phyloP scores from a whole-genome alignment of 495 filamentous ascomycete species.

The Neurospora sp. region DNA sequence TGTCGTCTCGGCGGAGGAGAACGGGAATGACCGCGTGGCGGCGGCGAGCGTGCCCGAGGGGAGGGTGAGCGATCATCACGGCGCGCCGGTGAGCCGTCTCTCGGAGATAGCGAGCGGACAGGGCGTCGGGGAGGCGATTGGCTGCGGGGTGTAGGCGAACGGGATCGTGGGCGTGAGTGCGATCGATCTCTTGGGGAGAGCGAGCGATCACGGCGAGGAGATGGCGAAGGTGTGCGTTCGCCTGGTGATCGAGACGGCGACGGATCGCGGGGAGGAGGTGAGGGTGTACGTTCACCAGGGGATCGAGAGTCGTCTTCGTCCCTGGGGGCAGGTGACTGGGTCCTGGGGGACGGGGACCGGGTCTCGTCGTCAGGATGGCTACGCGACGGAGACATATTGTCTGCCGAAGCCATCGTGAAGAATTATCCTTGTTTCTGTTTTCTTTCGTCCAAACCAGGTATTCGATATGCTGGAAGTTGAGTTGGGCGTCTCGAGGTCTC shows the following conservation, averaged over 20 bases:
- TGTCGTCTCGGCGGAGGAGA: conserved; percentile 15
- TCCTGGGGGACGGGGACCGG: conserved; percentile 1
- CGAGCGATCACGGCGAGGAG: conserved; percentile 4
- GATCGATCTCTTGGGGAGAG: neutral
- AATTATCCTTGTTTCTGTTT: neutral
- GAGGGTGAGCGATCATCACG: conserved; percentile 1
- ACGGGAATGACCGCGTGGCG: conserved; percentile 11
- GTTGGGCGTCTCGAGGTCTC: neutral
- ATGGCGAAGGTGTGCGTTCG: conserved; percentile 1
- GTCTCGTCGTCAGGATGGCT: conserved; percentile 3
- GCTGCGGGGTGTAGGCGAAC: neutral
- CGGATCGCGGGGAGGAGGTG: neutral
- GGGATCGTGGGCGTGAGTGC: neutral
- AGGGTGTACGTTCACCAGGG: neutral
- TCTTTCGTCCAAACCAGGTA: neutral
- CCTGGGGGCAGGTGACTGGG: neutral
- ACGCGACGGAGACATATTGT: conserved; percentile 18
- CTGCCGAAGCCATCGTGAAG: conserved; percentile 16
- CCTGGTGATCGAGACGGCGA: neutral
- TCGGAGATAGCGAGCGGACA: conserved; percentile 3
- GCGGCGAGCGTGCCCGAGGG: neutral
- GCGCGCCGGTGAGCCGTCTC: neutral
- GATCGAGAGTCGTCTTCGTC: neutral
- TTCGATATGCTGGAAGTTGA: neutral
- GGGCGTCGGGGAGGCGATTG: conserved; percentile 3